Evolutionary conservation across 2,329 filamentous ascomycete genomes (phyloP).

Genomic region (Aspergillus ochraceoroseus): DNA sequence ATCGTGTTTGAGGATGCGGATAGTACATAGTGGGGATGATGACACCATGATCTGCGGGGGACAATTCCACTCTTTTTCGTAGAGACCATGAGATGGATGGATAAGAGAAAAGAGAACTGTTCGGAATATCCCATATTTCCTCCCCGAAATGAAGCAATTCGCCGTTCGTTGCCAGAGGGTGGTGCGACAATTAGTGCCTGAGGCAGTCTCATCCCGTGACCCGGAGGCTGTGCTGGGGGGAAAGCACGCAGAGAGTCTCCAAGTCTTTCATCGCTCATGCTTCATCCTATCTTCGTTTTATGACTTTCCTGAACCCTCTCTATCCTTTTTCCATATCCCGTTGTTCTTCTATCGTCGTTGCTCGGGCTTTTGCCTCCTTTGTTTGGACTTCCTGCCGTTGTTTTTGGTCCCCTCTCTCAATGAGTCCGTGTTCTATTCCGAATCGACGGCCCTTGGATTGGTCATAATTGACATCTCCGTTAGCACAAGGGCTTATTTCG

Average conservation of each 20-base stretch:
- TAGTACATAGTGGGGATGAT: conserved; percentile 17
- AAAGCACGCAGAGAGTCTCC: conserved; percentile 1
- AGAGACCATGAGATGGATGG: too few relatives aligned
- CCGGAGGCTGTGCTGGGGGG: conserved; percentile 12
- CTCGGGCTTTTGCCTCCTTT: background rate
- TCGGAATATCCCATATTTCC: too few relatives aligned
- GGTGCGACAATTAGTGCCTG: conserved; percentile 6
- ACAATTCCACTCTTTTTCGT: conserved; percentile 1
- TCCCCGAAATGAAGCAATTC: too few relatives aligned
- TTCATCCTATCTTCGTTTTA: conserved; percentile 5
- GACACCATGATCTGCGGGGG: conserved; percentile 20
- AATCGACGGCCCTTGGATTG: conserved; percentile 33
- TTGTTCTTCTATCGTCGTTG: background rate
- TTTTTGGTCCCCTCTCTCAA: conserved; percentile 30
- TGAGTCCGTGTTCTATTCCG: conserved; percentile 30
- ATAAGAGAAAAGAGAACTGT: too few relatives aligned
- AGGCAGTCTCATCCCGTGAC: conserved; percentile 18
- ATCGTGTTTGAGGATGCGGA: conserved; percentile 1
- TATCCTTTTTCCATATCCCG: conserved; percentile 4
- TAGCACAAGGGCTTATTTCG: conserved; percentile 12
- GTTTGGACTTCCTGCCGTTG: conserved; percentile 1
- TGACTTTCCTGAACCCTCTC: conserved; percentile 4
- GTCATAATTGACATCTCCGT: conserved; percentile 24
- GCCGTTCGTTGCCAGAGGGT: conserved; percentile 11
- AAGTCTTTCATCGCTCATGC: conserved; percentile 7